Base-by-base conservation (phyloP, 1,139 yeast species). In the Kazachstania sp. region DNA sequence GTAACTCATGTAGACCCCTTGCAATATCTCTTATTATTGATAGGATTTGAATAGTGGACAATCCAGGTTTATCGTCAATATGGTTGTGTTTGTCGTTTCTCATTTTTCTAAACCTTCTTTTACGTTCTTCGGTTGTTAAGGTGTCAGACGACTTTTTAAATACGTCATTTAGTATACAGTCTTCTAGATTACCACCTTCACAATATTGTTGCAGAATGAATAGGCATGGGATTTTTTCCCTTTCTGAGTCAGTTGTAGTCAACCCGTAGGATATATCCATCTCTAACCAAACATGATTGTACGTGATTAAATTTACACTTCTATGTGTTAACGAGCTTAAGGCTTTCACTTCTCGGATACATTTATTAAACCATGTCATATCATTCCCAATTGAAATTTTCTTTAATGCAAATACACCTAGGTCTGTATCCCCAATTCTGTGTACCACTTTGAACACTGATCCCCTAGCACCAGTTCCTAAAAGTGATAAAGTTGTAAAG, bases 241-340 rank as follows among this genome's bases (percentile, higher is more conserved):
- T 41, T 1, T 45, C 38, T 12, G 41, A 45, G 4, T 51, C 48
- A 0, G 54, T 49, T 20, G 54, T 44, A 1, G 58, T 59, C 8
- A 56, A 48, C 2, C 65, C 66, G 38, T 59, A 54, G 1, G 64
- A 55, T 20, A 49, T 74, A 28, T 86, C 86, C 60, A 81, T 71
- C 59, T 88, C 97, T 37, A 88, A 66, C 96, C 97, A 88, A 31
- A 87, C 95, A 66, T 88, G 96, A 60, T 87, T 87, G 61, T 88
- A 88, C 28, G 85, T 77, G 20, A 87, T 86, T 55, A 87, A 72
- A 61, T 87, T 86, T 23, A 78, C 72, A 52, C 77, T 78, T 32
- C 72, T 65, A 40, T 75, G 69, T 44, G 72, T 70, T 43, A 71
- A 47, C 6, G 68, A 62, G 39, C 77, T 68, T 45, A 78, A 58